Conservation (phyloP, 192 early-diverging fungal species). For the Dissophora ornata region DNA sequence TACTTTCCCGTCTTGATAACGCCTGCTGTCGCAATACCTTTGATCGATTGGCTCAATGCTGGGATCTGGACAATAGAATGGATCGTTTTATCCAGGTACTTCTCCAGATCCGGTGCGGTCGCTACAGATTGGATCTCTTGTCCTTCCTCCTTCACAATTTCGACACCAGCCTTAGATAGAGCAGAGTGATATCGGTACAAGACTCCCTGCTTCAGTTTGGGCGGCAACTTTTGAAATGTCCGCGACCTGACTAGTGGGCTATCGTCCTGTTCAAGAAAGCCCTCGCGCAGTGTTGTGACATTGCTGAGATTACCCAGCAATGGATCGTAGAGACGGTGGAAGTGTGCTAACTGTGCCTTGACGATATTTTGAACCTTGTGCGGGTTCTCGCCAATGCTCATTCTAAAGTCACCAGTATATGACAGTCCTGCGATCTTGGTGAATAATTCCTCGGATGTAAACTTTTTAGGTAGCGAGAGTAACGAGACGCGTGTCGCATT, state of each 20-base stretch:
- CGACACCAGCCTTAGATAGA: conserved; percentile 38
- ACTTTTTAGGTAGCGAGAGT: conserved; percentile 83
- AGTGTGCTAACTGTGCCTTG: conserved; percentile 72
- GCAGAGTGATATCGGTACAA: conserved; percentile 49
- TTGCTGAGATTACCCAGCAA: conserved; percentile 65
- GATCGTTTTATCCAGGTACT: conserved; percentile 61
- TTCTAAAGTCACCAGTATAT: conserved; percentile 94
- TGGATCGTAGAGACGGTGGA: conserved; percentile 66
- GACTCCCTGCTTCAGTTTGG: conserved; percentile 66
- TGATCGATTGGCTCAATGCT: conserved; percentile 89
- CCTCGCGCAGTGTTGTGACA: conserved; percentile 53
- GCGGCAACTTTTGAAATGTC: conserved; percentile 86
- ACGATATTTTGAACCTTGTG: conserved; percentile 97
- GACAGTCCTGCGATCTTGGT: conserved; percentile 85
- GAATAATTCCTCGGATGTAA: conserved; percentile 87
- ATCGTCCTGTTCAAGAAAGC: conserved; percentile 70
- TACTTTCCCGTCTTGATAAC: conserved; percentile 70
- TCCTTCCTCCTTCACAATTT: conserved; percentile 46
- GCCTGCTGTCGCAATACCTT: conserved; percentile 94
- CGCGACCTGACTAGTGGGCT: conserved; percentile 68
- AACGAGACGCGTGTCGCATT: conserved; percentile 87
- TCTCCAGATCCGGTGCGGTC: conserved; percentile 36
- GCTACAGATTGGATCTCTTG: conserved; percentile 53
- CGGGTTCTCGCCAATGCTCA: conserved; percentile 93
- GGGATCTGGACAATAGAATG: conserved; percentile 77